Percentiles rank a stretch among this genome's conserved stretches.
phyloP scores from a whole-genome alignment of 139 green algal species.

The Zygnema circumcarinatum region DNA sequence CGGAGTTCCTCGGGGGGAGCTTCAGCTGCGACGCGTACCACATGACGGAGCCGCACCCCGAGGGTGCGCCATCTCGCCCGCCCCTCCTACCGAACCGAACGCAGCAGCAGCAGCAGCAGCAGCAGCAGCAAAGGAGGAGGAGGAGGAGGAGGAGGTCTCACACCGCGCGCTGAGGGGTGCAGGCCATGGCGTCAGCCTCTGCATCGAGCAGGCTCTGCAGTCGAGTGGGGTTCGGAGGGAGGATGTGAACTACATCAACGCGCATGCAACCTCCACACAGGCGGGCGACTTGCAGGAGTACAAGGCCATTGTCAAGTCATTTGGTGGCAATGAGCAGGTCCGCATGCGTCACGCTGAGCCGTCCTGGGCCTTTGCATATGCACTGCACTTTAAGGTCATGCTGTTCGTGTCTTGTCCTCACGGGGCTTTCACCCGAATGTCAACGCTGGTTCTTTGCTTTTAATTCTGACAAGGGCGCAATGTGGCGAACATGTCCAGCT shows the following conservation, averaged over 20 bases:
- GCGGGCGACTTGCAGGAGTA: conserved; percentile 95
- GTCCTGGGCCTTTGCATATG: not conserved
- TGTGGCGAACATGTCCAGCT: too few relatives aligned
- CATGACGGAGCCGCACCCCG: conserved; percentile 97
- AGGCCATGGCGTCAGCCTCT: conserved; percentile 46
- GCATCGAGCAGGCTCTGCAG: conserved; percentile 43
- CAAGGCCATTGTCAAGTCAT: conserved; percentile 45
- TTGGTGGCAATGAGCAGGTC: conserved; percentile 35
- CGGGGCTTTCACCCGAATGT: too few relatives aligned
- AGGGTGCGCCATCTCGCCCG: conserved; percentile 59
- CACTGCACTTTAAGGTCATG: not conserved
- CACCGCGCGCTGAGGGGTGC: not conserved
- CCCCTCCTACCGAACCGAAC: not conserved
- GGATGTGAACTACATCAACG: conserved; percentile 98
- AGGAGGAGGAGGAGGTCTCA: not conserved
- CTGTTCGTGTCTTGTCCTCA: not conserved
- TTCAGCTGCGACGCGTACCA: conserved; percentile 98
- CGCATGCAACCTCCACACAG: conserved; percentile 95
- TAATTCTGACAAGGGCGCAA: too few relatives aligned
- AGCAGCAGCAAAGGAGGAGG: too few relatives aligned
- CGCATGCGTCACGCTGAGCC: too few relatives aligned
- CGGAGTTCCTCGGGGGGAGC: conserved; percentile 94
- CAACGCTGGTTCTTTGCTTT: too few relatives aligned
- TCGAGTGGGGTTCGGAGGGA: conserved; percentile 38
- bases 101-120: too few relatives aligned